phyloP scores from a whole-genome alignment of 169 alveolate species.

The Hepatocystis sp. region DNA sequence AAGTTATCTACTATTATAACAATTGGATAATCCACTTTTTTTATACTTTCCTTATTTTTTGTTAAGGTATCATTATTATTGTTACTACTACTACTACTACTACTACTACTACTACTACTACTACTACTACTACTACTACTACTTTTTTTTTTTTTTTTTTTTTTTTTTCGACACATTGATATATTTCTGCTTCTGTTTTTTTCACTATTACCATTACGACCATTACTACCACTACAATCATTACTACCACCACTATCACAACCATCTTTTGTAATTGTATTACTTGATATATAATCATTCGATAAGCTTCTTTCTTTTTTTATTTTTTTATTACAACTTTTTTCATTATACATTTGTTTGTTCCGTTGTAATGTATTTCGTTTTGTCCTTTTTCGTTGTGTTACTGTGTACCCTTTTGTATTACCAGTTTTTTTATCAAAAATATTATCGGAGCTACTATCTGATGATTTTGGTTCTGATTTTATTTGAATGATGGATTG shows the following conservation, averaged over 20 bases:
- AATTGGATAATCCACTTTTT: constrained; percentile 53
- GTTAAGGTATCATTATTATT: background rate
- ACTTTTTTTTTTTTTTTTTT: background rate
- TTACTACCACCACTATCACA: too few species aligned
- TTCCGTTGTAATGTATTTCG: background rate
- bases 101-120: background rate
- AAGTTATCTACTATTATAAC: constrained; percentile 60
- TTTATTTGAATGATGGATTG: too few species aligned
- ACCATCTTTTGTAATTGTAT: background rate
- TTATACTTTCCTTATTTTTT: background rate
- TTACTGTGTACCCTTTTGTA: background rate
- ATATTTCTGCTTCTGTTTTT: too few species aligned
- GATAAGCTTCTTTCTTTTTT: background rate
- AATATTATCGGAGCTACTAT: too few species aligned
- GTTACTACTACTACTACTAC: background rate
- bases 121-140: constrained; percentile 3
- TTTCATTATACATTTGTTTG: background rate
- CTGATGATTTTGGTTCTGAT: too few species aligned
- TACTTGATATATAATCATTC: background rate
- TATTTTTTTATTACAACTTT: background rate
- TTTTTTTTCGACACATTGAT: too few species aligned
- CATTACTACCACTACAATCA: too few species aligned
- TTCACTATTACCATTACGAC: too few species aligned
- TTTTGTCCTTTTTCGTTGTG: background rate
- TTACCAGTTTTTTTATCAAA: too few species aligned